Conservation (phyloP, 805 yeast genomes). For the Saccharomycodes ludwigii region DNA sequence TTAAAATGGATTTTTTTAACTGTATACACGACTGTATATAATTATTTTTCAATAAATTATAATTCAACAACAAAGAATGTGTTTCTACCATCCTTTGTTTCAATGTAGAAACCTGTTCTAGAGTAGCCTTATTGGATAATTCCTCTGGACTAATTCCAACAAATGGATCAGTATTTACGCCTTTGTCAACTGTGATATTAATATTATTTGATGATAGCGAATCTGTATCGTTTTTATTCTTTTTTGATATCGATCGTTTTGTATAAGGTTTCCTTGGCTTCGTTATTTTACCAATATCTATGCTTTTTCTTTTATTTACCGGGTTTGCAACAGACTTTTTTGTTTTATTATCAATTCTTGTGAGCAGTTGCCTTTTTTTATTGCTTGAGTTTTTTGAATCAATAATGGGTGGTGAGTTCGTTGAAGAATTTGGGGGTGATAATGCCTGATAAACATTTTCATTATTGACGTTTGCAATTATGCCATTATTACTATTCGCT, state of each 20-base stretch:
- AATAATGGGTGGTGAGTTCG: not conserved
- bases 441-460: not conserved
- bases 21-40: conserved; percentile 23
- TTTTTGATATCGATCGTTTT: not conserved
- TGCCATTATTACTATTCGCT: too few relatives aligned
- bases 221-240: not conserved
- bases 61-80: conserved; percentile 21
- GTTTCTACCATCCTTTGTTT: conserved; percentile 22
- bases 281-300: too few relatives aligned
- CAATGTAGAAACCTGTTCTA: conserved; percentile 20
- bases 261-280: too few relatives aligned
- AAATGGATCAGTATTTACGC: too few relatives aligned
- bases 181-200: too few relatives aligned
- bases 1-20: conserved; percentile 21
- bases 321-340: not conserved
- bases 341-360: not conserved
- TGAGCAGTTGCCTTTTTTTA: not conserved
- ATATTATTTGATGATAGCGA: too few relatives aligned
- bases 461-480: not conserved
- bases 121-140: conserved; percentile 19
- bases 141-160: conserved; percentile 10
- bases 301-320: too few relatives aligned
- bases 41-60: conserved; percentile 21
- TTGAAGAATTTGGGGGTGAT: conserved; percentile 1
- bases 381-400: not conserved